phyloP scores from a whole-genome alignment of 768 basidiomycete species.

The Russula sp. region DNA sequence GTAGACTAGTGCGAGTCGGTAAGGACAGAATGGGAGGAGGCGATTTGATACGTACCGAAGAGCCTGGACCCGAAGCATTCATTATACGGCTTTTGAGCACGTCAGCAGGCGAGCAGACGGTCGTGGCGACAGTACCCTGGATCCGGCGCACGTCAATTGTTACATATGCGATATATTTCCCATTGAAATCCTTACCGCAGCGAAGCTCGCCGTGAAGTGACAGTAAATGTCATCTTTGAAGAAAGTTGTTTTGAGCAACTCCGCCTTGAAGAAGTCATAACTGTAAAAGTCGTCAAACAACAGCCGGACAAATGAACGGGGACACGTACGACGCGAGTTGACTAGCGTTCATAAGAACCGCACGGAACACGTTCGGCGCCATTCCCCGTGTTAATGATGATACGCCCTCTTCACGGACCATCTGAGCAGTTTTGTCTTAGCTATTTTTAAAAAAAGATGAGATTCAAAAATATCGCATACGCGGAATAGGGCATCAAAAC shows the following conservation, averaged over 20 bases:
- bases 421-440: slow-evolving; percentile 43
- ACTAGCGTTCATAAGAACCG: slow-evolving; percentile 86
- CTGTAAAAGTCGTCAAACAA: slow-evolving; percentile 38
- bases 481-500: slow-evolving; percentile 81
- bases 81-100: slow-evolving; percentile 88
- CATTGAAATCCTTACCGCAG: slow-evolving; percentile 54
- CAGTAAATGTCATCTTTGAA: slow-evolving; percentile 79
- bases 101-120: slow-evolving; percentile 85
- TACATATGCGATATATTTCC: neutral
- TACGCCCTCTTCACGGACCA: slow-evolving; percentile 82
- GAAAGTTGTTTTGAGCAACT: slow-evolving; percentile 65
- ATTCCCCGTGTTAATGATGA: slow-evolving; percentile 75
- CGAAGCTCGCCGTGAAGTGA: slow-evolving; percentile 85
- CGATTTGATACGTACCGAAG: slow-evolving; percentile 48
- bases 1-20: slow-evolving; percentile 52
- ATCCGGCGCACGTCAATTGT: neutral
- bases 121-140: slow-evolving; percentile 84
- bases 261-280: slow-evolving; percentile 90
- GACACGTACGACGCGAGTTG: slow-evolving; percentile 79
- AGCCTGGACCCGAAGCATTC: slow-evolving; percentile 83
- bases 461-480: slow-evolving; percentile 46
- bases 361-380: slow-evolving; percentile 82
- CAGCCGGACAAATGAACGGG: neutral
- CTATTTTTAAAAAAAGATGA: slow-evolving; percentile 16
- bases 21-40: neutral